A percentile compares a stretch with the other conserved stretches of the same genome.
These are phyloP conservation scores for Mycena polygramma DNA, from an alignment of 768 basidiomycete genomes.

Conservation along the genomic window DNA sequence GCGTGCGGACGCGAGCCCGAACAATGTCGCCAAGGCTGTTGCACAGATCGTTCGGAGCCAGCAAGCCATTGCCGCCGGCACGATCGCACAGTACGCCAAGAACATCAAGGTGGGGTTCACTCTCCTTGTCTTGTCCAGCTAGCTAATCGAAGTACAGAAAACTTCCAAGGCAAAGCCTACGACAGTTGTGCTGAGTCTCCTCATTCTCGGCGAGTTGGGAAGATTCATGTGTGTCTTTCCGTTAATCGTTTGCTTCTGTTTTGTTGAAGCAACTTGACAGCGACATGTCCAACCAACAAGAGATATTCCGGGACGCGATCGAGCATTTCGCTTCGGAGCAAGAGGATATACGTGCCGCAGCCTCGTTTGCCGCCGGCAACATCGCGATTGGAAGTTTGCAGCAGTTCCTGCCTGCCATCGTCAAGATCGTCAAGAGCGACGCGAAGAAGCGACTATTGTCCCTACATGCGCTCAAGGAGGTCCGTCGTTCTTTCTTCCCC, in stretches of 20 bases:
- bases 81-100: conserved; percentile 89
- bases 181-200: conserved; percentile 83
- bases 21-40: conserved; percentile 88
- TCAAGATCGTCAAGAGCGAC: conserved; percentile 82
- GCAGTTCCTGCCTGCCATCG: conserved; percentile 87
- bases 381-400: conserved; percentile 94
- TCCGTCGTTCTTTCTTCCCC: conserved; percentile 43
- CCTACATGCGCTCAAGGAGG: conserved; percentile 95
- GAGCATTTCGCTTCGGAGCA: conserved; percentile 81
- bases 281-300: conserved; percentile 86
- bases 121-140: conserved; percentile 6
- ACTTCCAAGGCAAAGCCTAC: conserved; percentile 74
- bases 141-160: conserved; percentile 46
- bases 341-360: conserved; percentile 91
- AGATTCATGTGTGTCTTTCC: conserved; percentile 79
- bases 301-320: conserved; percentile 83
- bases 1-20: conserved; percentile 66
- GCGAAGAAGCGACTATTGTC: conserved; percentile 86
- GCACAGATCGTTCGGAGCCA: conserved; percentile 84
- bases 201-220: conserved; percentile 94
- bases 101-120: conserved; percentile 72
- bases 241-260: conserved; percentile 14
- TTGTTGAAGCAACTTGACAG: conserved; percentile 54
- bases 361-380: conserved; percentile 96
- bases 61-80: conserved; percentile 80